Conservation (phyloP, 140 eudicot genomes). For the Stevia rebaudiana region DNA sequence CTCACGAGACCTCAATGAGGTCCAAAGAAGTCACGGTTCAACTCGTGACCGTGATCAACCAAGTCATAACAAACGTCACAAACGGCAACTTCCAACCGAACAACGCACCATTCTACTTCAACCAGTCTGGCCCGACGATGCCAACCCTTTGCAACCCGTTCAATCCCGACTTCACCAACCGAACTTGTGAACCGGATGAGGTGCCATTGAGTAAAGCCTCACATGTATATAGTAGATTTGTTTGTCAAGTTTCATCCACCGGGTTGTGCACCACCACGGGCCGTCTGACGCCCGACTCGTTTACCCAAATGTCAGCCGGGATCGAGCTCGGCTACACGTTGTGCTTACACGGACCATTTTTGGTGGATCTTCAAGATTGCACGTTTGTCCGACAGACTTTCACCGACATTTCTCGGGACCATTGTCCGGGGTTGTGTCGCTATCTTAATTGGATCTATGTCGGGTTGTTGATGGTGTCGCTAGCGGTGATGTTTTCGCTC, state of each 20-base stretch:
- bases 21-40: constrained; percentile 85
- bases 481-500: constrained; percentile 79
- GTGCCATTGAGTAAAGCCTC: constrained; percentile 69
- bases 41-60: constrained; percentile 57
- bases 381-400: constrained; percentile 71
- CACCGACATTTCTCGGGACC: constrained; percentile 39
- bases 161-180: constrained; percentile 47
- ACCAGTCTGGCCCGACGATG: constrained; percentile 82
- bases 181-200: constrained; percentile 57
- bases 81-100: constrained; percentile 54
- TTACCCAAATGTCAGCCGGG: constrained; percentile 68
- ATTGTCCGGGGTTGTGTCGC: constrained; percentile 66
- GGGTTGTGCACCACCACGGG: constrained; percentile 62
- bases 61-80: constrained; percentile 61
- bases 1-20: constrained; percentile 61
- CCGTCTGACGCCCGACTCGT: constrained; percentile 66
- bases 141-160: constrained; percentile 89
- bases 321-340: constrained; percentile 68
- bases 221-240: constrained; percentile 51
- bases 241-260: constrained; percentile 56
- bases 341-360: constrained; percentile 65
- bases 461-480: constrained; percentile 70
- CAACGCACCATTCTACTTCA: constrained; percentile 62
- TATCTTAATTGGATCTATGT: constrained; percentile 60
- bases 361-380: constrained; percentile 75